These are phyloP conservation scores for Carex scoparia DNA, from an alignment of 176 grass and related monocot genomes.

Conservation along the genomic window DNA sequence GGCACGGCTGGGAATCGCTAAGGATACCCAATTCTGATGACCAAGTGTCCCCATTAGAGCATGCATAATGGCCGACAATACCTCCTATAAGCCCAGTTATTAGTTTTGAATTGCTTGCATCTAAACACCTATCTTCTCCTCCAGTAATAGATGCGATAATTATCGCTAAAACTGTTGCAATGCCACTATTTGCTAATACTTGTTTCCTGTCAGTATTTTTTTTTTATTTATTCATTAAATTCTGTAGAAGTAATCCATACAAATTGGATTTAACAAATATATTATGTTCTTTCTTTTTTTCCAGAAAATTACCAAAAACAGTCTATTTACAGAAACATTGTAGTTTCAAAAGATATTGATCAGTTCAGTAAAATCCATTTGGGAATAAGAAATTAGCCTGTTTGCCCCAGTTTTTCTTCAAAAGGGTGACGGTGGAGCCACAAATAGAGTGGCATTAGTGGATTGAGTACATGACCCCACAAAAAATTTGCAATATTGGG, in stretches of 20 bases:
- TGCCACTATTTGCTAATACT: constrained; percentile 83
- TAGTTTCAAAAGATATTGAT: neutral
- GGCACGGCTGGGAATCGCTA: constrained; percentile 70
- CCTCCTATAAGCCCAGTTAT: constrained; percentile 86
- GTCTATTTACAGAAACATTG: neutral
- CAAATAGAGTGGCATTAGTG: neutral
- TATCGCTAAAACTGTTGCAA: constrained; percentile 72
- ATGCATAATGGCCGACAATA: constrained; percentile 87
- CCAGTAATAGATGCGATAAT: constrained; percentile 40
- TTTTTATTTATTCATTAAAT: neutral
- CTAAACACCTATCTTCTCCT: constrained; percentile 74
- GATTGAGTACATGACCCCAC: neutral
- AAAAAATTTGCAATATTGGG: neutral
- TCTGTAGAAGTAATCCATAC: neutral
- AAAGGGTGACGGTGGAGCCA: neutral
- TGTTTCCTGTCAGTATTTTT: constrained; percentile 72
- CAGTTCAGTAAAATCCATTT: neutral
- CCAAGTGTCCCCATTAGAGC: constrained; percentile 97
- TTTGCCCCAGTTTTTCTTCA: neutral
- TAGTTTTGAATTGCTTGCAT: constrained; percentile 58
- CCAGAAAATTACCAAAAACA: neutral
- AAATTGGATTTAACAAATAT: neutral
- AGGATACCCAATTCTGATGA: constrained; percentile 92
- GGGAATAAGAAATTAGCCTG: neutral
- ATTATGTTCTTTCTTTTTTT: neutral